phyloP scores from a whole-genome alignment of 345 rosid species.

The Euphorbia pulcherrima region DNA sequence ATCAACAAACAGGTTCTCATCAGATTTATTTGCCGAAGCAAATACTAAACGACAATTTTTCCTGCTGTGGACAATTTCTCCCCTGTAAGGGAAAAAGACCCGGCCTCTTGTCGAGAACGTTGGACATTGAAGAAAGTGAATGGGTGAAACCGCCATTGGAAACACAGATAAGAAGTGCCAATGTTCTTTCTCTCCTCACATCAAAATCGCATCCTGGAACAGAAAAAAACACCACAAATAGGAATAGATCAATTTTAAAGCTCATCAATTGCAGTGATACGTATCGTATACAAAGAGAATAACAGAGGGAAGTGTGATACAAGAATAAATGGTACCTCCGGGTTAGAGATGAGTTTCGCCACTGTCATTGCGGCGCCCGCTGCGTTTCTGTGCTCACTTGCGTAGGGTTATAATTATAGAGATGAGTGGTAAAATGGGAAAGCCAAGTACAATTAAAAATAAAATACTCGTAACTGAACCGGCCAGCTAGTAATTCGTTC shows the following conservation, averaged over 20 bases:
- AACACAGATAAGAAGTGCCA: background rate
- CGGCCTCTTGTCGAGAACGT: background rate
- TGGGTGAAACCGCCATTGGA: conserved; percentile 12
- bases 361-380: background rate
- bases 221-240: background rate
- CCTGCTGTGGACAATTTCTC: conserved; percentile 11
- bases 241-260: background rate
- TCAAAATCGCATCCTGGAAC: background rate
- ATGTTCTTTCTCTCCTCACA: background rate
- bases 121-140: conserved; percentile 5
- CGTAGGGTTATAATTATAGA: conserved; percentile 4
- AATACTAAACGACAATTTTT: conserved; percentile 15
- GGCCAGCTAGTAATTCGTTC: no score
- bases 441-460: background rate
- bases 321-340: background rate
- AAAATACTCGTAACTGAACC: no score
- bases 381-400: background rate
- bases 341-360: background rate
- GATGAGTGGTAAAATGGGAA: background rate
- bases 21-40: conserved; percentile 20
- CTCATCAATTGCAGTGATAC: background rate
- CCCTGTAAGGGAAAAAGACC: conserved; percentile 3
- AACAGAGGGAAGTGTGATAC: background rate
- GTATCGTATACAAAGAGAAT: background rate
- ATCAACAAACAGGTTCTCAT: conserved; percentile 2